A percentile compares a stretch with the other conserved stretches of the same genome.
These are phyloP conservation scores for Citrus trifoliata DNA, from an alignment of 345 rosid species.

Conservation along the genomic window DNA sequence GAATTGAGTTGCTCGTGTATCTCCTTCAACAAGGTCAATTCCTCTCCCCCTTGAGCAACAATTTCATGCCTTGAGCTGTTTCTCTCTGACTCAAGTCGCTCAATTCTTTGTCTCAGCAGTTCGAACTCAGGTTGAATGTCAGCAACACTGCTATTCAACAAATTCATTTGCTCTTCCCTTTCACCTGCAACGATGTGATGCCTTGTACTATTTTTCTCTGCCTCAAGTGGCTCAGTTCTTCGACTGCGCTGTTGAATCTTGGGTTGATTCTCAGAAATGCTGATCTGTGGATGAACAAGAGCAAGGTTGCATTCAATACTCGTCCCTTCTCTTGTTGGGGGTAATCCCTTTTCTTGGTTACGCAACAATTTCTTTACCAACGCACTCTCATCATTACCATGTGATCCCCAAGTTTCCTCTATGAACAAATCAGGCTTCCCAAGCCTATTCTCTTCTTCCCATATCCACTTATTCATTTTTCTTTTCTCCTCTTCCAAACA, in stretches of 20 bases:
- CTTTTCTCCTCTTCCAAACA: constrained; percentile 8
- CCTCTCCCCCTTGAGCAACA: constrained; percentile 39
- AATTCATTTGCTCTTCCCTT: constrained; percentile 44
- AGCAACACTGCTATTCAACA: constrained; percentile 26
- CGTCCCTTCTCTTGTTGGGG: constrained; percentile 21
- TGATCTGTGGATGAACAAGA: constrained; percentile 1
- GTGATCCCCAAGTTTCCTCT: constrained; percentile 17
- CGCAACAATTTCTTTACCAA: constrained; percentile 33
- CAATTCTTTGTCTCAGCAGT: constrained; percentile 36
- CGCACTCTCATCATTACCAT: constrained; percentile 18
- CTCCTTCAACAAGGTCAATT: constrained; percentile 53
- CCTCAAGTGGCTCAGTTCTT: constrained; percentile 51
- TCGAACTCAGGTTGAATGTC: constrained; percentile 23
- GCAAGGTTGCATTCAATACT: constrained; percentile 15
- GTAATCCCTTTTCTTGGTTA: constrained; percentile 19
- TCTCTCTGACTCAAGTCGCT: constrained; percentile 47
- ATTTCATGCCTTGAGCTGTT: constrained; percentile 30
- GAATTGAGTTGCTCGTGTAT: constrained; percentile 60
- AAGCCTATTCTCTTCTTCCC: constrained; percentile 34
- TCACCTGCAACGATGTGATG: constrained; percentile 27
- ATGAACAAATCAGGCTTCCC: constrained; percentile 25
- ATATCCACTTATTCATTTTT: constrained; percentile 9
- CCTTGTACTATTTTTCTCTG: constrained; percentile 25
- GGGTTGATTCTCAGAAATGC: neutral
- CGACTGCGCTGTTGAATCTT: constrained; percentile 28